These are phyloP conservation scores for Fusarium multiceps DNA, from an alignment of 2,329 filamentous ascomycete species.

Conservation along the genomic window DNA sequence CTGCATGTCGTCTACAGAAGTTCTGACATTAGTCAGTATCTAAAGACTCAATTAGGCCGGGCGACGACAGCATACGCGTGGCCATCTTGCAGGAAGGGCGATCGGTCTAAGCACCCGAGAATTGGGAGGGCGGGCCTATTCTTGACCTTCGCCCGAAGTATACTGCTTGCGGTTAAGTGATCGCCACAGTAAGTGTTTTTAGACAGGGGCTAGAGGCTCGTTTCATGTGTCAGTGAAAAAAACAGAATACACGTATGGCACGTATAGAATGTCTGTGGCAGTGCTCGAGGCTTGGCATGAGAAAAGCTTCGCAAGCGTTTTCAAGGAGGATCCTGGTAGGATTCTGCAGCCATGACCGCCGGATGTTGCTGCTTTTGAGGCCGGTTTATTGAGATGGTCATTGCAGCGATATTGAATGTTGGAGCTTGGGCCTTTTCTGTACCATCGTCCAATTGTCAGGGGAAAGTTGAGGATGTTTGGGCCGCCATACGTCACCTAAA, in stretches of 20 bases:
- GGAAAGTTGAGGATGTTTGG: conserved; percentile 1
- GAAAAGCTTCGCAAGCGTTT: conserved; percentile 30
- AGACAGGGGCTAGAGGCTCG: conserved; percentile 14
- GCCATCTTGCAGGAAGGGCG: conserved; percentile 11
- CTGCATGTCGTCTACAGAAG: conserved; percentile 1
- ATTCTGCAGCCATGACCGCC: neutral
- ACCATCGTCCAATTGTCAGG: conserved; percentile 8
- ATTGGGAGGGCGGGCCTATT: conserved; percentile 11
- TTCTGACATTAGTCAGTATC: conserved; percentile 6
- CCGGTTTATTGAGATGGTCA: conserved; percentile 20
- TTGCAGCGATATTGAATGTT: conserved; percentile 3
- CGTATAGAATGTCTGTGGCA: conserved; percentile 31
- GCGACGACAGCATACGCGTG: conserved; percentile 44
- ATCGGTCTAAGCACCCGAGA: conserved; percentile 22
- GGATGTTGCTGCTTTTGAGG: conserved; percentile 7
- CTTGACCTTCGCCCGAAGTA: conserved; percentile 32
- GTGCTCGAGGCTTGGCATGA: conserved; percentile 36
- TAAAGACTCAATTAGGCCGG: conserved; percentile 7
- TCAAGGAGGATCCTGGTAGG: conserved; percentile 8
- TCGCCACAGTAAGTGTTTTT: conserved; percentile 30
- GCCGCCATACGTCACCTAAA: conserved; percentile 26
- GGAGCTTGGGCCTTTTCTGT: conserved; percentile 1
- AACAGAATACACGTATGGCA: neutral
- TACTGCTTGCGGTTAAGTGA: conserved; percentile 35
- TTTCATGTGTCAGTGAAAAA: conserved; percentile 28